These are phyloP conservation scores for Cyberlindnera nakhonratchasimensis DNA, from an alignment of 805 yeast genomes.

Conservation along the genomic window DNA sequence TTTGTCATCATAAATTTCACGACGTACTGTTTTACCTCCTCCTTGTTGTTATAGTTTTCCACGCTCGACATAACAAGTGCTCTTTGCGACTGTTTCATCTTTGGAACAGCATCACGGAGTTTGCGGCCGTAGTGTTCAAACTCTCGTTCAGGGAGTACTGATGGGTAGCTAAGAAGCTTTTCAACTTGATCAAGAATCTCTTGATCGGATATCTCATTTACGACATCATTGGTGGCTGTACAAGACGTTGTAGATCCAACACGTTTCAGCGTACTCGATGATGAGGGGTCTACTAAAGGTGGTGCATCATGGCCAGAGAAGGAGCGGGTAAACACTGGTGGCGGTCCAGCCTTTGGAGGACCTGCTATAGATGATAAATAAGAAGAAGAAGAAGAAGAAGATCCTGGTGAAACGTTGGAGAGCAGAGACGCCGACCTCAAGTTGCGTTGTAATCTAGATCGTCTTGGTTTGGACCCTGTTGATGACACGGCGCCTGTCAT, in stretches of 20 bases:
- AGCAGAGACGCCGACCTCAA: slow-evolving; percentile 5
- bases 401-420: no score
- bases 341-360: slow-evolving; percentile 7
- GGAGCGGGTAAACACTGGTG: slow-evolving; percentile 1
- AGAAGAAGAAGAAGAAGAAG: background rate
- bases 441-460: slow-evolving; percentile 8
- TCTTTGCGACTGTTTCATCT: slow-evolving; percentile 29
- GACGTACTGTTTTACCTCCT: slow-evolving; percentile 33
- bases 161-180: slow-evolving; percentile 26
- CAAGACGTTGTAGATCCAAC: background rate
- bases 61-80: slow-evolving; percentile 27
- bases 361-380: background rate
- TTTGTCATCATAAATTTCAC: slow-evolving; percentile 55
- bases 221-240: background rate
- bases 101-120: slow-evolving; percentile 30
- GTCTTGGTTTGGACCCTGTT: slow-evolving; percentile 9
- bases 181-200: slow-evolving; percentile 26
- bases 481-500: slow-evolving; percentile 6
- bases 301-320: background rate
- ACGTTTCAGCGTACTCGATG: slow-evolving; percentile 2
- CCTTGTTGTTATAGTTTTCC: slow-evolving; percentile 23
- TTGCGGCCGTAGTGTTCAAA: slow-evolving; percentile 42
- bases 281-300: slow-evolving; percentile 8
- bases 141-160: slow-evolving; percentile 40
- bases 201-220: slow-evolving; percentile 9